phyloP scores from a whole-genome alignment of 2,329 filamentous ascomycete genomes.

The Fusarium succisae region DNA sequence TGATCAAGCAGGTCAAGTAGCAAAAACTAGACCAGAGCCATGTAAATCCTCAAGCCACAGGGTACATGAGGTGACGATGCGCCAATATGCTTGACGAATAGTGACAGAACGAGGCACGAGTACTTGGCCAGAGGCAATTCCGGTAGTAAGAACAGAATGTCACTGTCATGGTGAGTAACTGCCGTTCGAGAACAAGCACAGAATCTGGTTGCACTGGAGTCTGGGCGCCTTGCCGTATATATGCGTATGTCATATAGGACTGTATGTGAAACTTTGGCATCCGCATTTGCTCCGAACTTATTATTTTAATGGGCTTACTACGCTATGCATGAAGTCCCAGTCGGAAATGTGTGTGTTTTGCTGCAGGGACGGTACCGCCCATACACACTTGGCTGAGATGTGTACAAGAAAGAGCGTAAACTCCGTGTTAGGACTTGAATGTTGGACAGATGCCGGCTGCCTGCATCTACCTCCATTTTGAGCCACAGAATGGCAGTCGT shows the following conservation, averaged over 20 bases:
- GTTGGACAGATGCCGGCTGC: conserved; percentile 19
- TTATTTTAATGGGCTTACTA: conserved; percentile 1
- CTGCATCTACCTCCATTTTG: conserved; percentile 29
- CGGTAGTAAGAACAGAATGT: neutral
- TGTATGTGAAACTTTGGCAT: conserved; percentile 3
- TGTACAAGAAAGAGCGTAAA: conserved; percentile 1
- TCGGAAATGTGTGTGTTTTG: conserved; percentile 32
- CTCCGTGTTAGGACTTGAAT: conserved; percentile 15
- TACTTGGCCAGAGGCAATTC: neutral
- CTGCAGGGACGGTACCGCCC: conserved; percentile 41
- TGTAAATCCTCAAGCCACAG: conserved; percentile 22
- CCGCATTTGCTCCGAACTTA: neutral
- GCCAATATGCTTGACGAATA: neutral
- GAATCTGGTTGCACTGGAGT: neutral
- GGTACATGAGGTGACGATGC: neutral
- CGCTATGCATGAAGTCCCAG: conserved; percentile 10
- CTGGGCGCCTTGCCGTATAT: neutral
- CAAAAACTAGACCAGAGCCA: neutral
- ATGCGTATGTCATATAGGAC: neutral
- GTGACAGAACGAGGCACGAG: neutral
- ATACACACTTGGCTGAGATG: conserved; percentile 2
- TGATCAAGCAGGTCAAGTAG: neutral
- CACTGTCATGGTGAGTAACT: neutral
- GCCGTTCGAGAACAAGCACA: neutral
- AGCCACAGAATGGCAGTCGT: conserved; percentile 32